Conservation (phyloP, 768 basidiomycete genomes). For the Naganishia kalamii region DNA sequence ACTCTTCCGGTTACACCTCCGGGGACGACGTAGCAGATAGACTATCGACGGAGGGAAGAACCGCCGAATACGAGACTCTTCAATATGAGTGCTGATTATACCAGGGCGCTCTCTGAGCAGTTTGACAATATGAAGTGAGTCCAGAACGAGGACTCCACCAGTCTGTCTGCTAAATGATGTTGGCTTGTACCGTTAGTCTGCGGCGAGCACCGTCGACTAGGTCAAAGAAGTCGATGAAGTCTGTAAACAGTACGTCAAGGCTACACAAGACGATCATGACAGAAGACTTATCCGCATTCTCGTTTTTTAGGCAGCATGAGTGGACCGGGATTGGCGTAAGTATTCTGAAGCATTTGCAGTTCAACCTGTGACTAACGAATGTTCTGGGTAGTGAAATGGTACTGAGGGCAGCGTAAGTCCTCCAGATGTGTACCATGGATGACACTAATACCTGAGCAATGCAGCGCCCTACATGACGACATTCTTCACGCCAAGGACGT, state of each 20-base stretch:
- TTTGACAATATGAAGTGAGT: constrained; percentile 9
- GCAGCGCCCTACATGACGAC: constrained; percentile 7
- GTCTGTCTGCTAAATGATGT: background rate
- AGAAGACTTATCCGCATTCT: background rate
- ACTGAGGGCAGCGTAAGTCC: constrained; percentile 8
- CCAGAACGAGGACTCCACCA: too few relatives aligned
- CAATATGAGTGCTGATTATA: constrained; percentile 1
- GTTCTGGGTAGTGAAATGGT: background rate
- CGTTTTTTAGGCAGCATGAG: background rate
- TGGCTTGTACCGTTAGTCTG: background rate
- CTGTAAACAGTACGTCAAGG: background rate
- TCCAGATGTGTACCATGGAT: too few relatives aligned
- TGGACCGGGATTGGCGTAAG: constrained; percentile 7
- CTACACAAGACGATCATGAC: background rate
- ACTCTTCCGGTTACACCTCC: too few relatives aligned
- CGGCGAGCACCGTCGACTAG: constrained; percentile 3
- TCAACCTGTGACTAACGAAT: background rate
- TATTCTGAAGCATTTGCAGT: background rate
- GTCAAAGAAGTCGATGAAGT: constrained; percentile 6
- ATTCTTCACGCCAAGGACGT: constrained; percentile 6
- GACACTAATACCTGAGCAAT: background rate
- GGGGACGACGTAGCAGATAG: too few relatives aligned
- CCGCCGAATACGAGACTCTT: background rate
- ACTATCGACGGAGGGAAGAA: background rate
- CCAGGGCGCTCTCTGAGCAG: background rate